A percentile compares a stretch with the other conserved stretches of the same genome.
These are phyloP conservation scores for Agrocybe praecox DNA, from an alignment of 768 basidiomycete species.

Conservation along the genomic window DNA sequence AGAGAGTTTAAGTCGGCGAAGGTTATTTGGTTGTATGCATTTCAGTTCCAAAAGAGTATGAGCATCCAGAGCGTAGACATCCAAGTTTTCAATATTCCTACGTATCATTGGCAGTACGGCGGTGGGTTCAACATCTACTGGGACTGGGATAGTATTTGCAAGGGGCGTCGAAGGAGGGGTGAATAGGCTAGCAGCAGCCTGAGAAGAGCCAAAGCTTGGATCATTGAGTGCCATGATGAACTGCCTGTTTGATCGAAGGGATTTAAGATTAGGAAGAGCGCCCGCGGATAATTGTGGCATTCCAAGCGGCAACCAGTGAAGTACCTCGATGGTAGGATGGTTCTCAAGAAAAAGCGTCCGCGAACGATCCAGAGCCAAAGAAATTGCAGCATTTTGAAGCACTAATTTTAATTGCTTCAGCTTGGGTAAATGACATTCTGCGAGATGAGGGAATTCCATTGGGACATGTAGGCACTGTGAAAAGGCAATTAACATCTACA, in stretches of 20 bases:
- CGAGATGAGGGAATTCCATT: conserved; percentile 42
- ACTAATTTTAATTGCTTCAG: conserved; percentile 43
- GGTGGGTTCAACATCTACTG: conserved; percentile 8
- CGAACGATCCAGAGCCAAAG: conserved; percentile 33
- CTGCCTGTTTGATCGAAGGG: conserved; percentile 34
- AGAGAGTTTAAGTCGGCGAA: conserved; percentile 36
- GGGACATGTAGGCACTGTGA: conserved; percentile 46
- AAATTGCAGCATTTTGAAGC: conserved; percentile 40
- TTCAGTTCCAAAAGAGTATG: conserved; percentile 29
- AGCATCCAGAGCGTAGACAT: conserved; percentile 30
- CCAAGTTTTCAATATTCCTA: conserved; percentile 37
- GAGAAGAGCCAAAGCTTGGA: conserved; percentile 10
- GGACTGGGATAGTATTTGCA: conserved; percentile 14
- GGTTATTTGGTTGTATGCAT: conserved; percentile 27
- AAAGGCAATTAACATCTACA: neutral
- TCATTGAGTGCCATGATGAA: conserved; percentile 37
- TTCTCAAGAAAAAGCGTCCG: conserved; percentile 41
- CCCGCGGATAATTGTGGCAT: conserved; percentile 32
- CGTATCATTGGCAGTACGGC: conserved; percentile 15
- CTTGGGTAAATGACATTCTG: conserved; percentile 37
- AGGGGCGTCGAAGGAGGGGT: conserved; percentile 25
- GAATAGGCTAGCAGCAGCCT: conserved; percentile 7
- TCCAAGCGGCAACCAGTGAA: conserved; percentile 46
- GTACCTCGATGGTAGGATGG: conserved; percentile 48
- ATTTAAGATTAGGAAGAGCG: conserved; percentile 42